phyloP scores from a whole-genome alignment of 2,329 filamentous ascomycete genomes.

The Ceratocystis huliohia region DNA sequence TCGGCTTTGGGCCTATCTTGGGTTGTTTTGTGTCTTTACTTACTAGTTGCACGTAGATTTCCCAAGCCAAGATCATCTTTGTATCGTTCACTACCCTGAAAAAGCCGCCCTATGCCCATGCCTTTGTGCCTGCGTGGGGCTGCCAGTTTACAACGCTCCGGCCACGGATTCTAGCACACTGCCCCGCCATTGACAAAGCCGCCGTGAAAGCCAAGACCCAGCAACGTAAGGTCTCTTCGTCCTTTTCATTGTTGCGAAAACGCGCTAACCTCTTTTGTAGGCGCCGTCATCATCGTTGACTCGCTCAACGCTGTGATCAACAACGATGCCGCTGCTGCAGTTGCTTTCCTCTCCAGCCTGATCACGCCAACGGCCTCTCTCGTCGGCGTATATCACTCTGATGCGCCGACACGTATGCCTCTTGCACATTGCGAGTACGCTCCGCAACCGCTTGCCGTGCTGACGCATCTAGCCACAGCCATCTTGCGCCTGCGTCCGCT shows the following conservation, averaged over 20 bases:
- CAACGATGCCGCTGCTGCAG: constrained; percentile 43
- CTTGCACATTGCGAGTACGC: constrained; percentile 40
- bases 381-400: constrained; percentile 68
- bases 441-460: constrained; percentile 56
- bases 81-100: constrained; percentile 65
- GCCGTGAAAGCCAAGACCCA: constrained; percentile 29
- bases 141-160: constrained; percentile 45
- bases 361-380: constrained; percentile 57
- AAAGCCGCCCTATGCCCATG: constrained; percentile 50
- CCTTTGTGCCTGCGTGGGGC: constrained; percentile 52
- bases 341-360: constrained; percentile 56
- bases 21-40: neutral
- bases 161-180: constrained; percentile 46
- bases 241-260: neutral
- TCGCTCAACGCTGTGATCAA: constrained; percentile 56
- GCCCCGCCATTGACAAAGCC: constrained; percentile 30
- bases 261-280: constrained; percentile 31
- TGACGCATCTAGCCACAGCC: constrained; percentile 80
- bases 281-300: constrained; percentile 66
- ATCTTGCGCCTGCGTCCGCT: constrained; percentile 64
- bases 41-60: constrained; percentile 26
- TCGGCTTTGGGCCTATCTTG: neutral
- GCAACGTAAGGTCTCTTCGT: constrained; percentile 31
- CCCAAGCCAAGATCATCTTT: constrained; percentile 59
- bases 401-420: constrained; percentile 50